Base-by-base conservation (phyloP, 2,329 filamentous ascomycete genomes). In the Neopestalotiopsis rosae region DNA sequence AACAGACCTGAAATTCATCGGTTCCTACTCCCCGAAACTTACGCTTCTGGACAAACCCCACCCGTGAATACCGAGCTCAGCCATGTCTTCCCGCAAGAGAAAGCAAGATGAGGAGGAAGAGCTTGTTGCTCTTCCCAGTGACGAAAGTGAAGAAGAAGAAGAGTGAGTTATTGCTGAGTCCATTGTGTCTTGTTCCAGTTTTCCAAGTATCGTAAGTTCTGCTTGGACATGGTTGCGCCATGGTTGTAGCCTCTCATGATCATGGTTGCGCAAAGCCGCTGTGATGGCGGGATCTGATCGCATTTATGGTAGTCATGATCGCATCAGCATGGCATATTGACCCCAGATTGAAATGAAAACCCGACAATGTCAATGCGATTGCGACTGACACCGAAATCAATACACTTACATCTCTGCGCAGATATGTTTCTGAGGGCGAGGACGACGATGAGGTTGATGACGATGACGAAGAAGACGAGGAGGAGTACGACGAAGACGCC, bases 71-170 rank as follows among this genome's bases (percentile, higher is more conserved):
- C 45, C 67, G 70, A 72, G 59, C 42, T 66, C 61, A 49, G 59
- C 38, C 32, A 79, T 79, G 77, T 75, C 72, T 70, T 72, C 76
- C 42, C 76, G 77, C 63, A 79, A 79, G 75, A 78, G 77, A 68
- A 79, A 79, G 75, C 73, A 74, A 67, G 76, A 77, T 28, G 77
- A 78, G 32, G 75, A 76, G 63, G 76, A 79, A 70, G 77, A 79
- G 74, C 77, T 78, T 38, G 77, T 78, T 73, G 77, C 77, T 69
- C 77, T 79, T 65, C 77, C 77, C 49, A 79, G 77, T 58, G 77
- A 79, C 49, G 77, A 78, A 68, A 79, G 77, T 38, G 77, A 79
- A 69, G 77, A 79, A 67, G 77, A 79, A 76, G 77, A 79, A 65
- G 77, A 79, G 77, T 79, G 74, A 76, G 77, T 77, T 24, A 61